Base-by-base conservation (phyloP, 257 asterid species). In the Forsythia viridissima region DNA sequence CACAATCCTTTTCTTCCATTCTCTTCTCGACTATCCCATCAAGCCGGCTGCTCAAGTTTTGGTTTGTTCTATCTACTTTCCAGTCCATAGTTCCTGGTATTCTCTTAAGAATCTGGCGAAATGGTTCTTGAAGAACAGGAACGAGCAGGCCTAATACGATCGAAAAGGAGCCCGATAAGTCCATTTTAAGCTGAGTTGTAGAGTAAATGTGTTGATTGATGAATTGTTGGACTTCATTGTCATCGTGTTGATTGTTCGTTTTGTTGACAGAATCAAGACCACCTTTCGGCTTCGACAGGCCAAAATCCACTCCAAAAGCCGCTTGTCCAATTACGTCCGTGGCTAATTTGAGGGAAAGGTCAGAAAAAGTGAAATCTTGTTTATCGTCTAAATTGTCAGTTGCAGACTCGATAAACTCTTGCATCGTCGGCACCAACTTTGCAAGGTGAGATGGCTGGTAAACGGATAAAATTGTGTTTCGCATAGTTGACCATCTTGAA, bases 371-470 rank as follows among this genome's bases (percentile, higher is more conserved):
- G 77, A 93, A 11, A 12, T 90, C 94, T 74, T 76, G 83, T 57
- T 83, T 78, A 0, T 92, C 82, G 30, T 90, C 97, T 3, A 96
- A 91, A 79, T 89, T 77, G 24, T 81, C 75, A 2, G 94, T 82
- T 18, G 97, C 92, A 6, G 92, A 82, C 72, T 86, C 89, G 1
- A 96, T 92, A 79, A 80, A 83, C 0, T 88, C 89, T 80, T 96
- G 98, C 99, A 96, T 96, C 37, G 85, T 92, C 0, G 98, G 98
- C 61, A 92, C 89, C 67, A 92, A 44, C 83, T 88, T 93, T 68
- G 97, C 97, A 0, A 96, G 96, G 80, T 96, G 89, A 72, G 98
- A 93, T 18, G 99, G 98, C 84, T 93, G 99, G 84, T 96, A 93
- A 34, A 96, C 87, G 2, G 97, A 92, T 24, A 92, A 82, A 74